Evolutionary conservation across 305 asterid genomes (phyloP).

Genomic region (Fraxinus paxiana): DNA sequence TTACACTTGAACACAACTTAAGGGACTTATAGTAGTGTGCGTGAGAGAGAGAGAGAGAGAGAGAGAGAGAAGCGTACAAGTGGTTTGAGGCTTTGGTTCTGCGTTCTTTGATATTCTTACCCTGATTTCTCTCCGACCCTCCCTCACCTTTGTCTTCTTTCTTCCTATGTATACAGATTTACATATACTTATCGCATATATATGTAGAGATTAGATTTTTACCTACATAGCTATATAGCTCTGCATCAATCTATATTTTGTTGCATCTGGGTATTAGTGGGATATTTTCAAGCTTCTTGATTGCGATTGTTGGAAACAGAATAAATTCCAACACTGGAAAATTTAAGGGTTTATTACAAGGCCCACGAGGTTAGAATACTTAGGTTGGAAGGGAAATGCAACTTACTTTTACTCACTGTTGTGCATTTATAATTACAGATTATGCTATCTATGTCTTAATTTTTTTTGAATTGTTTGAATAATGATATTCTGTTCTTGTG

Average conservation of each 20-base stretch:
- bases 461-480: constrained; percentile 22
- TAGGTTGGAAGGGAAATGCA: constrained; percentile 30
- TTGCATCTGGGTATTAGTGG: constrained; percentile 9
- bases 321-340: constrained; percentile 30
- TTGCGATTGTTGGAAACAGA: constrained; percentile 37
- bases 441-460: constrained; percentile 24
- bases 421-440: constrained; percentile 35
- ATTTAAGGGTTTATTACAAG: constrained; percentile 31
- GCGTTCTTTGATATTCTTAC: constrained; percentile 28
- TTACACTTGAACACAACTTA: not conserved
- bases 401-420: constrained; percentile 27
- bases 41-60: not conserved
- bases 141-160: constrained; percentile 24
- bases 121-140: constrained; percentile 42
- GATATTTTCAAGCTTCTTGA: constrained; percentile 14
- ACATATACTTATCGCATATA: not conserved
- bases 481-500: constrained; percentile 24
- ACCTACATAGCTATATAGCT: not conserved
- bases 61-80: constrained; percentile 7
- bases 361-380: constrained; percentile 26
- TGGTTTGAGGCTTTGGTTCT: constrained; percentile 32
- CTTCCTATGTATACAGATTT: not conserved
- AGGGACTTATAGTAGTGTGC: not conserved
- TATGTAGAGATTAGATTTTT: constrained; percentile 4
- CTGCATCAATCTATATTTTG: constrained; percentile 6